Evolutionary conservation across 2,329 filamentous ascomycete genomes (phyloP).

Genomic region (Fusarium papillatum): DNA sequence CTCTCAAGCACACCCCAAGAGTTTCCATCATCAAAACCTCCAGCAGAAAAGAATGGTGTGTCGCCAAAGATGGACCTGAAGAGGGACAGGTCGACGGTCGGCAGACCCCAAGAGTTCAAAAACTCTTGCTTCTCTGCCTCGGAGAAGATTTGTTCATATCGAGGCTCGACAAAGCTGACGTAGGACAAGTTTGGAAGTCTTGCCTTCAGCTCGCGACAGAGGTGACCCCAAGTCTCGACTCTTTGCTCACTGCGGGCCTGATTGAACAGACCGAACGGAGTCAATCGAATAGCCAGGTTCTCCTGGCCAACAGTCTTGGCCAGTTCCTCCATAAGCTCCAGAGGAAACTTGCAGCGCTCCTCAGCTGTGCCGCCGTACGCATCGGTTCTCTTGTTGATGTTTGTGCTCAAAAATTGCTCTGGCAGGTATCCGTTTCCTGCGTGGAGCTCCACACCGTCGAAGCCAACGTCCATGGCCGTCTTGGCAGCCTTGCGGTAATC

Average conservation of each 20-base stretch:
- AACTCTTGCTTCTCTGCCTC: conserved; percentile 62
- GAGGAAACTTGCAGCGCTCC: conserved; percentile 61
- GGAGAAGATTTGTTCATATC: conserved; percentile 66
- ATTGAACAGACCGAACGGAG: conserved; percentile 65
- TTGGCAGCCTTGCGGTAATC: conserved; percentile 49
- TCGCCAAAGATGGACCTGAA: conserved; percentile 65
- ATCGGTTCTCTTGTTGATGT: conserved; percentile 53
- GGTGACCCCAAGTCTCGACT: conserved; percentile 64
- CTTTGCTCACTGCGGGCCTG: conserved; percentile 63
- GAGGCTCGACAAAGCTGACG: conserved; percentile 68
- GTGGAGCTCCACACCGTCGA: conserved; percentile 59
- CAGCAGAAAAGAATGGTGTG: conserved; percentile 68
- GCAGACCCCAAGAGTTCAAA: conserved; percentile 61
- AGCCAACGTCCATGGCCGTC: conserved; percentile 67
- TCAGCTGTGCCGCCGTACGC: conserved; percentile 50
- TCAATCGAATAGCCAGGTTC: conserved; percentile 59
- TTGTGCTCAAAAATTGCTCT: conserved; percentile 55
- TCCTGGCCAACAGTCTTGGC: conserved; percentile 59
- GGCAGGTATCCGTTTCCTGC: conserved; percentile 56
- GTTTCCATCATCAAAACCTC: conserved; percentile 66
- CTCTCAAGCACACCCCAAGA: conserved; percentile 59
- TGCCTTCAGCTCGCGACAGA: conserved; percentile 63
- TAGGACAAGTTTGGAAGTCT: conserved; percentile 61
- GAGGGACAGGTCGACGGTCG: conserved; percentile 57
- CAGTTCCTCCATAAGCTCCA: conserved; percentile 65